phyloP scores from a whole-genome alignment of 192 early-diverging fungal genomes.

The Spinellus fusiger region DNA sequence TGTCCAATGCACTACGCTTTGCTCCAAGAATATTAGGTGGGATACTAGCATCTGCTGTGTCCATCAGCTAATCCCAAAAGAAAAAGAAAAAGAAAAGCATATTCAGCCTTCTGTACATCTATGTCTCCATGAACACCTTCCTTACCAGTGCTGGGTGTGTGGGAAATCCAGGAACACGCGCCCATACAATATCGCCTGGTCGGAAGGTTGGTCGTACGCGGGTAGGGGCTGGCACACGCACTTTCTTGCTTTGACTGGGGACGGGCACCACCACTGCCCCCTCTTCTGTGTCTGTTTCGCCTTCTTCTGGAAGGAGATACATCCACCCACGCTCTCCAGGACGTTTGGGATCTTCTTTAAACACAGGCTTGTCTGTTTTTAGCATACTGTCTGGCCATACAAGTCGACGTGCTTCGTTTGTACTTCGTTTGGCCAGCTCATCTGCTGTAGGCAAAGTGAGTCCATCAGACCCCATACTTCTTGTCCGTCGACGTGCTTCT shows the following conservation, averaged over 20 bases:
- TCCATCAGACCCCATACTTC: not conserved
- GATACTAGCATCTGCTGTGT: slow-evolving; percentile 16
- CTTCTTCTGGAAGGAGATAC: not conserved
- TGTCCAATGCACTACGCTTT: no score
- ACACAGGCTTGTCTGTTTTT: not conserved
- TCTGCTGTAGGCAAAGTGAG: not conserved
- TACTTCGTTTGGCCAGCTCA: not conserved
- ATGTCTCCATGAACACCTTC: not conserved
- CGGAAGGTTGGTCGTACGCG: not conserved
- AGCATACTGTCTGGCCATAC: not conserved
- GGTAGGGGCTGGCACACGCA: not conserved
- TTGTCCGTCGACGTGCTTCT: not conserved
- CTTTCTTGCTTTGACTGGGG: not conserved
- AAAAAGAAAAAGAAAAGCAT: slow-evolving; percentile 10
- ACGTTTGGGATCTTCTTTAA: not conserved
- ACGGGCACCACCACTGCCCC: not conserved
- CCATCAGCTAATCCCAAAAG: slow-evolving; percentile 29
- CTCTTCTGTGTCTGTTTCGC: not conserved
- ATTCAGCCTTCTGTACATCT: not conserved
- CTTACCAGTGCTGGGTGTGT: slow-evolving; percentile 46
- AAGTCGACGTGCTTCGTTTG: not conserved
- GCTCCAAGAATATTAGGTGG: no score
- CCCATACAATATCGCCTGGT: slow-evolving; percentile 41
- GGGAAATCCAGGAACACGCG: slow-evolving; percentile 48
- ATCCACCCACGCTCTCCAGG: not conserved